phyloP scores from a whole-genome alignment of 2,329 filamentous ascomycete species.

The Herpotrichia juniperi region DNA sequence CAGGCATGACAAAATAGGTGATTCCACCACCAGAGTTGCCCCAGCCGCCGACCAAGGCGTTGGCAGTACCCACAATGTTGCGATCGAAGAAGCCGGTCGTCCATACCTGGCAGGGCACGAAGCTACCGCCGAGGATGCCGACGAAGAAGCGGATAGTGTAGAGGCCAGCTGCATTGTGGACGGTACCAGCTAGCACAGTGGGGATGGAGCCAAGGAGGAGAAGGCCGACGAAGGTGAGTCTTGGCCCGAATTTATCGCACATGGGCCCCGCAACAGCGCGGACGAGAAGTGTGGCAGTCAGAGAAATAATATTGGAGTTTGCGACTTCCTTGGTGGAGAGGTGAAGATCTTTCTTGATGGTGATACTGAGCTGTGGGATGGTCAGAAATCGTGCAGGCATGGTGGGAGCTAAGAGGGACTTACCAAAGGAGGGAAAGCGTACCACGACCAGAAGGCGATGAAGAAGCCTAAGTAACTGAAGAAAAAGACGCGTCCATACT shows the following conservation, averaged over 20 bases:
- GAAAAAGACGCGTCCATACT: conserved; percentile 87
- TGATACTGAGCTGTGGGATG: conserved; percentile 47
- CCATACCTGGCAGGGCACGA: conserved; percentile 91
- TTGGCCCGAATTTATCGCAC: conserved; percentile 85
- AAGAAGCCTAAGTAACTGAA: conserved; percentile 89
- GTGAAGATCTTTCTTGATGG: conserved; percentile 79
- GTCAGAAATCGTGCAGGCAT: conserved; percentile 50
- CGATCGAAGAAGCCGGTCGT: conserved; percentile 93
- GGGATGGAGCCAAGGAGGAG: conserved; percentile 82
- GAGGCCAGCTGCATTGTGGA: conserved; percentile 71
- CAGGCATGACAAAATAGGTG: conserved; percentile 93
- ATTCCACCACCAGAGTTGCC: conserved; percentile 89
- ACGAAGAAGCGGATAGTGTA: conserved; percentile 79
- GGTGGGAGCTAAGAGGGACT: conserved; percentile 13
- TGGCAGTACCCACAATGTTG: conserved; percentile 87
- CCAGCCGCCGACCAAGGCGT: conserved; percentile 82
- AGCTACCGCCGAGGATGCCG: conserved; percentile 77
- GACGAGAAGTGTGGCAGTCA: conserved; percentile 68
- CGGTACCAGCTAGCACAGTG: conserved; percentile 79
- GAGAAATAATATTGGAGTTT: conserved; percentile 89
- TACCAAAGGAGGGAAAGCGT: conserved; percentile 86
- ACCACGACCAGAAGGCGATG: conserved; percentile 88
- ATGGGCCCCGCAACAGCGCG: conserved; percentile 79
- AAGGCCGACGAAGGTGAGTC: conserved; percentile 77
- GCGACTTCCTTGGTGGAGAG: conserved; percentile 74